Evolutionary conservation across 2,329 filamentous ascomycete genomes (phyloP).

Genomic region (Sporothrix pallida): DNA sequence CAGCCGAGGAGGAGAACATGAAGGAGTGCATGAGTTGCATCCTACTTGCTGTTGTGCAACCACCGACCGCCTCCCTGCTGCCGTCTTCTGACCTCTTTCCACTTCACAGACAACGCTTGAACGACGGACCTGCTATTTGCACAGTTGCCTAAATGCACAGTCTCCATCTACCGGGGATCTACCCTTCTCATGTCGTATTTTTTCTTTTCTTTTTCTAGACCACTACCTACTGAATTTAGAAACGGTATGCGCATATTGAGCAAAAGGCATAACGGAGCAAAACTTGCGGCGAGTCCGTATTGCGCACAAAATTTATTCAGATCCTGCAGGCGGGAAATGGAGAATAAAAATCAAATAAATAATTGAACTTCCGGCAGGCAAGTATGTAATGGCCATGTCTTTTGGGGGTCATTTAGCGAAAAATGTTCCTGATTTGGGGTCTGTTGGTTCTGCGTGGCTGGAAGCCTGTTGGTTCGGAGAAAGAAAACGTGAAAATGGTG

Average conservation of each 20-base stretch:
- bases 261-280: neutral
- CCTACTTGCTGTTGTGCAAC: slow-evolving; percentile 12
- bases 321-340: neutral
- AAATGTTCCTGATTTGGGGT: neutral
- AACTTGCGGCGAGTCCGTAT: neutral
- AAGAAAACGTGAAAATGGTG: neutral
- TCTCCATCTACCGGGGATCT: neutral
- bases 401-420: neutral
- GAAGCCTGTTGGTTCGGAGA: neutral
- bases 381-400: neutral
- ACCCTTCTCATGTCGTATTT: neutral
- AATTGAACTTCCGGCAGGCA: neutral
- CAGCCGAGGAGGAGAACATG: neutral
- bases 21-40: neutral
- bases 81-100: neutral
- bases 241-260: neutral
- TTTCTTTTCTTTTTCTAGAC: neutral
- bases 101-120: too few relatives aligned
- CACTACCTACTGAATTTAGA: neutral
- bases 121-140: too few relatives aligned
- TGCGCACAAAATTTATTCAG: neutral
- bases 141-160: neutral
- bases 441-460: neutral
- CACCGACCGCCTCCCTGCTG: neutral
- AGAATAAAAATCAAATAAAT: neutral